These are phyloP conservation scores for Leccinum subrobustum DNA, from an alignment of 1,284 basidiomycete species.

Conservation along the genomic window DNA sequence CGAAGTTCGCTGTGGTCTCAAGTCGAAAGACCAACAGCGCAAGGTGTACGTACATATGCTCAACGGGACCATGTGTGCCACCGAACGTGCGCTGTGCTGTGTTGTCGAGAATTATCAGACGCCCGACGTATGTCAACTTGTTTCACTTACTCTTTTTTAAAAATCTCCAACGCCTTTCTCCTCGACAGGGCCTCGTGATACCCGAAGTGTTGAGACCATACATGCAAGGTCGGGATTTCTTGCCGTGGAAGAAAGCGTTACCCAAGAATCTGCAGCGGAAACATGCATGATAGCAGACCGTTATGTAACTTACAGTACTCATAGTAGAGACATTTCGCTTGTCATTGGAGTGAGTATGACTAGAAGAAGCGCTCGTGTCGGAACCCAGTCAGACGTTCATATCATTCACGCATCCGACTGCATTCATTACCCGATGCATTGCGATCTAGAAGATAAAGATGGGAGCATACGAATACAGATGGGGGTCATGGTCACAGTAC, in stretches of 20 bases:
- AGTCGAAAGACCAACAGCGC: conserved; percentile 81
- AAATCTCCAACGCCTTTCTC: not conserved
- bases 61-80: conserved; percentile 97
- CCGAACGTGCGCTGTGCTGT: conserved; percentile 94
- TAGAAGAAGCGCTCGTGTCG: not conserved
- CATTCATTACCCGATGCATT: conserved; percentile 1
- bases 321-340: not conserved
- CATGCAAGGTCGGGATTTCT: conserved; percentile 93
- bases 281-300: conserved; percentile 24
- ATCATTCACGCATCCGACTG: not conserved
- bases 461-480: conserved; percentile 27
- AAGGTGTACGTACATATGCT: conserved; percentile 97
- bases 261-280: conserved; percentile 80
- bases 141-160: not conserved
- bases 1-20: conserved; percentile 88
- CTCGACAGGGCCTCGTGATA: conserved; percentile 75
- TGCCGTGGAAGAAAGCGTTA: conserved; percentile 84
- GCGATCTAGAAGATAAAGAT: conserved; percentile 3
- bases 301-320: not conserved
- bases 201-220: conserved; percentile 90
- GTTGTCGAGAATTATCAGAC: conserved; percentile 99
- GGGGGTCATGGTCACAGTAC: conserved; percentile 12
- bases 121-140: conserved; percentile 61
- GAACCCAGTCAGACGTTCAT: not conserved
- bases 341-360: not conserved